Evolutionary conservation across 2,329 filamentous ascomycete species (phyloP), one percentile per base, ranked within the genome.

Genomic region (Lecanicillium sp.): DNA sequence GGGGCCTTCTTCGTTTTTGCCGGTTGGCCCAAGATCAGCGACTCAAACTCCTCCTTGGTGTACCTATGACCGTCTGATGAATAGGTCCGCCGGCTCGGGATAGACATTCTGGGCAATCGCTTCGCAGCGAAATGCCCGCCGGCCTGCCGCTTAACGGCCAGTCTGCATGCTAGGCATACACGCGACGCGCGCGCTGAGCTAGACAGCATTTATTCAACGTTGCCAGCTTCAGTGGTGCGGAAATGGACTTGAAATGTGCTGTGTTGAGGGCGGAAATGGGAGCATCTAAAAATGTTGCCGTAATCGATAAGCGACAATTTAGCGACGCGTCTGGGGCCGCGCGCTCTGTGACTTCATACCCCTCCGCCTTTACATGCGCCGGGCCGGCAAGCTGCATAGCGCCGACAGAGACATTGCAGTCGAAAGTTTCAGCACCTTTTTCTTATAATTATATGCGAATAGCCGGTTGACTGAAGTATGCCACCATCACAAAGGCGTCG

Each of bases 401-500:
- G n/a, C n/a, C n/a, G n/a, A n/a, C n/a, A n/a, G n/a, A n/a, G n/a
- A n/a, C n/a, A n/a, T n/a, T n/a, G n/a, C n/a, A n/a, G n/a, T n/a
- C n/a, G n/a, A n/a, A n/a, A n/a, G n/a, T n/a, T n/a, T n/a, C n/a
- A n/a, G n/a, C n/a, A n/a, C n/a, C n/a, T n/a, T n/a, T n/a, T n/a
- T n/a, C n/a, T n/a, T n/a, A n/a, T n/a, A n/a, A n/a, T n/a, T n/a
- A n/a, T n/a, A n/a, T n/a, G n/a, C n/a, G n/a, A n/a, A n/a, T n/a
- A n/a, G n/a, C n/a, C n/a, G n/a, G n/a, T n/a, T n/a, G 11, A 25
- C 11, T 11, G 6, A 25, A 37, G 18, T 6, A 64, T 64, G 61
- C 54, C 61, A 34, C 46, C 56, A 4, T 29, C 45, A 11, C 49
- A 55, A 35, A 52, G 61, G 35, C 52, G 60, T 33, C 50, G 55